phyloP scores from a whole-genome alignment of 805 yeast species.

The Naumovozyma dairenensis region DNA sequence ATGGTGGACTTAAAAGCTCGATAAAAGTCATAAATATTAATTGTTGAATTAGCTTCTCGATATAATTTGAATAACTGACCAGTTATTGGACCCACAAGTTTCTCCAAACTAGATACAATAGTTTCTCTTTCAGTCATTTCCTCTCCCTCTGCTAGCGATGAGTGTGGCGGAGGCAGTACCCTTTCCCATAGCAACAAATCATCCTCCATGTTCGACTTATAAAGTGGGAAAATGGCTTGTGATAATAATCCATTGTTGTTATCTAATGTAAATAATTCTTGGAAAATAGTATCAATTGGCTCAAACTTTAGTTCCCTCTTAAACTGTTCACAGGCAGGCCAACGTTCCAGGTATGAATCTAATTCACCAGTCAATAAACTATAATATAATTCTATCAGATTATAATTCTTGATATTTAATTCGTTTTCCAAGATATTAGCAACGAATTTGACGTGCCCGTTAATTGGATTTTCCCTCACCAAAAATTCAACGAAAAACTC shows the following conservation, averaged over 20 bases:
- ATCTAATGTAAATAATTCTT: constrained; percentile 27
- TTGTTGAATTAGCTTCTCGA: constrained; percentile 65
- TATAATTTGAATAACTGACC: constrained; percentile 55
- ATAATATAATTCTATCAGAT: constrained; percentile 25
- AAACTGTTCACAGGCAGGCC: constrained; percentile 20
- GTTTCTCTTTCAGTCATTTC: constrained; percentile 2
- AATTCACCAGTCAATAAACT: constrained; percentile 20
- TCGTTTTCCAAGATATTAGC: constrained; percentile 18
- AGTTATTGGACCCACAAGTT: constrained; percentile 41
- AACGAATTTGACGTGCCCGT: constrained; percentile 23
- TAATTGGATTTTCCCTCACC: constrained; percentile 28
- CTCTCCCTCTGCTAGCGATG: constrained; percentile 1
- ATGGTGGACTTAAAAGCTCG: constrained; percentile 48
- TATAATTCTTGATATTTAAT: constrained; percentile 20
- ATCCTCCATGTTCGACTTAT: constrained; percentile 25
- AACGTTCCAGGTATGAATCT: constrained; percentile 13
- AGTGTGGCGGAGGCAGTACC: constrained; percentile 13
- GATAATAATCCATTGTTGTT: constrained; percentile 25
- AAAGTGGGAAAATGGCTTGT: constrained; percentile 26
- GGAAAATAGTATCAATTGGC: constrained; percentile 26
- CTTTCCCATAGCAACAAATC: constrained; percentile 26
- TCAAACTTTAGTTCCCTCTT: constrained; percentile 19
- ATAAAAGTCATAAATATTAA: constrained; percentile 61
- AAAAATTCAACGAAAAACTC: constrained; percentile 27
- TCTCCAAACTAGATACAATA: constrained; percentile 24